Evolutionary conservation across 495 filamentous ascomycete species (phyloP).

Genomic region (Copromyces sp.): DNA sequence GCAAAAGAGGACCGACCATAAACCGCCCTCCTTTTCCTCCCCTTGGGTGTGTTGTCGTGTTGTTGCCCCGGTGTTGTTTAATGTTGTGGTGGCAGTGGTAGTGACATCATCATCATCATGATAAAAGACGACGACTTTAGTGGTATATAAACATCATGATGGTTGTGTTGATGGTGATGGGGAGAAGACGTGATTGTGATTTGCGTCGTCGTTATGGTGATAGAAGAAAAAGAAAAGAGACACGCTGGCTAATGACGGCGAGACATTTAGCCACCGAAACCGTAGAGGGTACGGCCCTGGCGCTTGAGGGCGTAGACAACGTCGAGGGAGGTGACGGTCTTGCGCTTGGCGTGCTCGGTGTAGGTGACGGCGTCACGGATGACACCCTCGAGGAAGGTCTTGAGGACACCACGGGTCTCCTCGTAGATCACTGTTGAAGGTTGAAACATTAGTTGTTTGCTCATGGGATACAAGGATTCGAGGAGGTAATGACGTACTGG

Average conservation of each 20-base stretch:
- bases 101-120: neutral
- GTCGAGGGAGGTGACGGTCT: constrained; percentile 92
- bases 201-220: constrained; percentile 1
- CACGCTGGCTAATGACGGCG: constrained; percentile 1
- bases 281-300: constrained; percentile 90
- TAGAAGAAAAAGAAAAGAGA: neutral
- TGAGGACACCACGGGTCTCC: constrained; percentile 99
- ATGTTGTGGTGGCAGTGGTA: neutral
- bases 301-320: constrained; percentile 92
- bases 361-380: constrained; percentile 99
- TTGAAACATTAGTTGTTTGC: constrained; percentile 23
- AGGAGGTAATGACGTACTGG: constrained; percentile 47
- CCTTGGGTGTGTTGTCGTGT: neutral
- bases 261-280: constrained; percentile 80
- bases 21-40: neutral
- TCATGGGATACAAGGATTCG: neutral
- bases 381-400: constrained; percentile 99
- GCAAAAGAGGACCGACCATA: neutral
- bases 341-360: constrained; percentile 94
- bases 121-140: constrained; percentile 1
- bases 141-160: constrained; percentile 1
- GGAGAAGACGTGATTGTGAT: neutral
- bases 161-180: neutral
- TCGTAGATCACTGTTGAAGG: constrained; percentile 77
- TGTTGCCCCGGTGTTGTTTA: neutral